Conservation (phyloP, 306 rosid genomes). For the Pyrus pyrifolia region DNA sequence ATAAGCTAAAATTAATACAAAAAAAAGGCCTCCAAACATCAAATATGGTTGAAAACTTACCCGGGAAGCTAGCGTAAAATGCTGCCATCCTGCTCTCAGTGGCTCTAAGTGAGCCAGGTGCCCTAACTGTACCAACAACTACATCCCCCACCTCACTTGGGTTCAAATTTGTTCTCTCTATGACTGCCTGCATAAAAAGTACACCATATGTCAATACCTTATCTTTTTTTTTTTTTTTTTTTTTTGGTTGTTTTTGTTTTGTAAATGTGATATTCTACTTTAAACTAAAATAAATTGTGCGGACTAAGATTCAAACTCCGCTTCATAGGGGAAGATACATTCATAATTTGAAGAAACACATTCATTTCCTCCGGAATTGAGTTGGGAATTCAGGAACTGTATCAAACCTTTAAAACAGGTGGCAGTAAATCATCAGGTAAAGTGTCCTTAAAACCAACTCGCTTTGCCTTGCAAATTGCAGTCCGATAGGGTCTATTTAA, state of each 20-base stretch:
- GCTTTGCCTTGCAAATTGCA: constrained; percentile 59
- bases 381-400: background rate
- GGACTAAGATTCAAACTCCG: too few relatives aligned
- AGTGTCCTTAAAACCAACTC: constrained; percentile 85
- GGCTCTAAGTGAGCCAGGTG: constrained; percentile 85
- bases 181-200: constrained; percentile 48
- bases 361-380: background rate
- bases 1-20: background rate
- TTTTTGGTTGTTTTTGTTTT: too few relatives aligned
- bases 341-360: too few relatives aligned
- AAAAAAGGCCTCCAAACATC: background rate
- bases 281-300: too few relatives aligned
- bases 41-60: constrained; percentile 24
- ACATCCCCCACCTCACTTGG: constrained; percentile 84
- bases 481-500: too few relatives aligned
- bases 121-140: constrained; percentile 84
- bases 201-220: background rate
- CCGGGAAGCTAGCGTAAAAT: constrained; percentile 87
- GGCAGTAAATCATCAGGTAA: constrained; percentile 82
- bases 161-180: constrained; percentile 68
- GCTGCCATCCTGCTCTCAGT: constrained; percentile 90
- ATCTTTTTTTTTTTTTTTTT: too few relatives aligned
- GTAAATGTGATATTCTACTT: too few relatives aligned
- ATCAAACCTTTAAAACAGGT: constrained; percentile 61
- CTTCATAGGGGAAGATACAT: too few relatives aligned